Evolutionary conservation across 2,329 filamentous ascomycete genomes (phyloP), one percentile per base, ranked within the genome.

Genomic region (Apiospora phragmitis): DNA sequence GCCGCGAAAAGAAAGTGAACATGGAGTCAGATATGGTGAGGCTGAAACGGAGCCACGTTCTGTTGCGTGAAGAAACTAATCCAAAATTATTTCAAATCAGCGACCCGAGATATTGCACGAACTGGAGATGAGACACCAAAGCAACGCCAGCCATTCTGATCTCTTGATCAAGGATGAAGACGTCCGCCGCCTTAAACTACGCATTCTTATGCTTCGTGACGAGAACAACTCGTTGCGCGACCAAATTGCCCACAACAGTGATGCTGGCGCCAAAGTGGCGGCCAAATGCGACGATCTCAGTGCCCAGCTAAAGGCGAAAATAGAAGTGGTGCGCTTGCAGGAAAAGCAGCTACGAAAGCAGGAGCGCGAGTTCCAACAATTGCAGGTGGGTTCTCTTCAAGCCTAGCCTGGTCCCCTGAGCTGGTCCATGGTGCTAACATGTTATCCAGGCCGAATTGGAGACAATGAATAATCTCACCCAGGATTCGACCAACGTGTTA

Each of bases 101-200:
- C 26, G 11, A 38, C 24, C 42, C 70, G 80, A 84, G 71, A 80
- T 80, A 38, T 82, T 88, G 45, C 86, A 87, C 73, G 80, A 85
- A 32, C 86, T 94, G 69, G 93, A 97, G 79, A 82, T 92, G 72
- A 89, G 89, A 75, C 93, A 95, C 79, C 89, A 92, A 74, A 86
- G 87, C 71, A 88, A 87, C 74, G 81, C 88, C 69, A 90, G 92
- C 75, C 85, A 90, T 69, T 88, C 92, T 45, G 88, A 93, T 69
- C 84, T 91, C 14, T 85, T 97, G 70, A 83, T 89, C 74, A 93
- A 93, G 76, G 90, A 94, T 74, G 95, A 98, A 80, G 89, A 91
- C 71, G 85, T 89, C 49, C 90, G 95, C 66, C 88, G 91, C 73
- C 81, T 94, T 68, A 90, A 90, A 74, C 86, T 95, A 72, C 89